These are phyloP conservation scores for Eragrostis tef DNA, from an alignment of 202 grass and related monocot species.

Conservation along the genomic window DNA sequence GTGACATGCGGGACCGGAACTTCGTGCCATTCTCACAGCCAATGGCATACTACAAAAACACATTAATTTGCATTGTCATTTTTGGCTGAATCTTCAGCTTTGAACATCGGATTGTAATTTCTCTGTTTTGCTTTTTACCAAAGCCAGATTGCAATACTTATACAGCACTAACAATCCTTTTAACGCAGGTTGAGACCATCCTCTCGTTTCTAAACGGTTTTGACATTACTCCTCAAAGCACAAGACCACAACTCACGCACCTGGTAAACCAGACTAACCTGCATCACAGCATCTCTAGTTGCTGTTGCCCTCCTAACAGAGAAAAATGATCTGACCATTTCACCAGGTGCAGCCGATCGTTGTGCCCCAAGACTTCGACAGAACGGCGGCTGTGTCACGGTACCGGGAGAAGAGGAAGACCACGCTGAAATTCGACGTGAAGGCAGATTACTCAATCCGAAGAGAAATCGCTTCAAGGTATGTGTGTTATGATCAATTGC, in stretches of 20 bases:
- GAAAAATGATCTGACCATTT: not conserved
- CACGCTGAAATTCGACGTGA: slow-evolving; percentile 35
- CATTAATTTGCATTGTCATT: not conserved
- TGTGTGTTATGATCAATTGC: not conserved
- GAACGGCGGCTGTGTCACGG: slow-evolving; percentile 42
- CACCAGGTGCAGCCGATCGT: slow-evolving; percentile 36
- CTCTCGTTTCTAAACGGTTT: slow-evolving; percentile 44
- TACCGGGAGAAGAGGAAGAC: slow-evolving; percentile 53
- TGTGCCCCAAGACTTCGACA: slow-evolving; percentile 38
- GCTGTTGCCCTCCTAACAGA: not conserved
- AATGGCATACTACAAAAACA: not conserved
- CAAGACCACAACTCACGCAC: slow-evolving; percentile 5
- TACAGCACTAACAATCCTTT: not conserved
- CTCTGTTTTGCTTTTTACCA: not conserved
- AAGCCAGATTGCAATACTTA: not conserved
- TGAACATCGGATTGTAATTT: not conserved
- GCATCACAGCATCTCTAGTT: not conserved
- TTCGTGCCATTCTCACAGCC: not conserved
- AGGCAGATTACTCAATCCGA: slow-evolving; percentile 47
- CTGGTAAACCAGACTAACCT: slow-evolving; percentile 23
- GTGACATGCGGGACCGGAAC: not conserved
- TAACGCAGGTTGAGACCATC: slow-evolving; percentile 50
- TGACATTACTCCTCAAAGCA: slow-evolving; percentile 29
- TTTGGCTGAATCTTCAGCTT: not conserved
- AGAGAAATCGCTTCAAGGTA: slow-evolving; percentile 49